Conservation (phyloP, 306 rosid species). For the Fagus sylvatica region DNA sequence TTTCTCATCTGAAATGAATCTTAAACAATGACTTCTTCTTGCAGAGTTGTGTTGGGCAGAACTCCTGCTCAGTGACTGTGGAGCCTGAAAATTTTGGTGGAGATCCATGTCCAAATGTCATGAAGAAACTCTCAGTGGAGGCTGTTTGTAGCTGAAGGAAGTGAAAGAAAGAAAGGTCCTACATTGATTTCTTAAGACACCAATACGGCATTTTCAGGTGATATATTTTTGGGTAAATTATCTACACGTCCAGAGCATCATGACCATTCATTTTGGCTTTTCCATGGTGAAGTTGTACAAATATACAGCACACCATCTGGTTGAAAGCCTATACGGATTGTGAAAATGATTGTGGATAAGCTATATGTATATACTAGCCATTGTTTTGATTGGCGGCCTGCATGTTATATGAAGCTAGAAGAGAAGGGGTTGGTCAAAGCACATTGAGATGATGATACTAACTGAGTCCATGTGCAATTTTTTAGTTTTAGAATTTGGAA, state of each 20-base stretch:
- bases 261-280: conserved; percentile 62
- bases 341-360: conserved; percentile 46
- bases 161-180: conserved; percentile 25
- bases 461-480: conserved; percentile 69
- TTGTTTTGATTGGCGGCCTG: conserved; percentile 37
- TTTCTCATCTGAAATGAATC: background rate
- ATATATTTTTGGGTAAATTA: conserved; percentile 25
- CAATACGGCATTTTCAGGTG: conserved; percentile 16
- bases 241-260: conserved; percentile 34
- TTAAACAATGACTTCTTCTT: conserved; percentile 19
- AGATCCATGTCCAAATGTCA: conserved; percentile 90
- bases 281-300: conserved; percentile 88
- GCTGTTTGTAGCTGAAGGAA: conserved; percentile 80
- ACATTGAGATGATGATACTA: conserved; percentile 53
- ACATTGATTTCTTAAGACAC: conserved; percentile 18
- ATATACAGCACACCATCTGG: conserved; percentile 77
- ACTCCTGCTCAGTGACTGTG: conserved; percentile 71
- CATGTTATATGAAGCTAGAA: conserved; percentile 31
- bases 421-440: conserved; percentile 32
- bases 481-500: conserved; percentile 40
- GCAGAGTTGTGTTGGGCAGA: conserved; percentile 91
- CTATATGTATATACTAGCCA: conserved; percentile 36
- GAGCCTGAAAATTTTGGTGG: conserved; percentile 88
- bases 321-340: conserved; percentile 50
- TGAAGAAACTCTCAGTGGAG: conserved; percentile 92